Base-by-base conservation (phyloP, 2,329 filamentous ascomycete genomes). In the Fusarium cyanostomum region DNA sequence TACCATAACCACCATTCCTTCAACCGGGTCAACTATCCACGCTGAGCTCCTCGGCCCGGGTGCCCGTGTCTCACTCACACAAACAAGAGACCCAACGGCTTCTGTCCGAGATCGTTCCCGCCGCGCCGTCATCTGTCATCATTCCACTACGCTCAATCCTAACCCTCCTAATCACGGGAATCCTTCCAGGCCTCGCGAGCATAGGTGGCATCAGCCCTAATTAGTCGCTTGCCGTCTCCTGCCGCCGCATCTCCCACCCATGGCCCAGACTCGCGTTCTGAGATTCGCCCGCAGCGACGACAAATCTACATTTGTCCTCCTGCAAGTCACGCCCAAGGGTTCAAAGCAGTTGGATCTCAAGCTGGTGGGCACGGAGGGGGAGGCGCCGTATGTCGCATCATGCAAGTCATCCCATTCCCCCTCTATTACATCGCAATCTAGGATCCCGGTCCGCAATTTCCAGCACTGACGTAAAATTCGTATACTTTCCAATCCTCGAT, bases 291-390 rank as follows among this genome's bases (percentile, higher is more conserved):
- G 87, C 66, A 83, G 82, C 37, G 84, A 84, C 55, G 76, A 78
- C 54, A 77, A 82, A 41, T 78, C 80, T 42, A 75, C 79, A 13
- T 87, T 84, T 63, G 81, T 92, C 27, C 80, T 93, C 18, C 71
- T 91, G 15, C 82, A 90, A 67, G 83, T 88, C 54, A 79, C 80
- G 3, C 77, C 83, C 18, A 81, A 75, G 52, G 79, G 78, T 33
- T 76, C 79, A 31, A 81, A 80, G 55, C 81, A 82, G 2, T 77
- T 92, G 27, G 88, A 92, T 73, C 74, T 91, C 42, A 87, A 86
- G 71, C 75, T 93, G 27, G 80, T 89, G 30, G 90, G 84, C 30
- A 92, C 89, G 27, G 90, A 93, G 69, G 86, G 86, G 52, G 82
- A 84, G 53, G 82, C 81, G 43, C 82, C 87, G 7, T 91, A 88